These are phyloP conservation scores for Arthrobotrys pseudoclavata DNA, from an alignment of 2,329 filamentous ascomycete genomes.

Conservation along the genomic window DNA sequence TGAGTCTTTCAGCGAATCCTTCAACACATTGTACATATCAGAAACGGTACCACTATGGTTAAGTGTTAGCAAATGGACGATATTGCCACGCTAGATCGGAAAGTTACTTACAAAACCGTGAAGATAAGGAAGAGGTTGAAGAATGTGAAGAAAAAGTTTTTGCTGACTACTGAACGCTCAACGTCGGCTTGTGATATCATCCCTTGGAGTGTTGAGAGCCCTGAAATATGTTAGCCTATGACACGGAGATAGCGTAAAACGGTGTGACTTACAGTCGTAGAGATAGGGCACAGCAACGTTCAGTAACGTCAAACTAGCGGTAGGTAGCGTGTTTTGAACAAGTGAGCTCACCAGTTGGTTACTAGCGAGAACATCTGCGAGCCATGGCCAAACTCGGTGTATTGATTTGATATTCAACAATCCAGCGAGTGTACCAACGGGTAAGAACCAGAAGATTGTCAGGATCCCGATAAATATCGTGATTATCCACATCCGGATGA, in stretches of 20 bases:
- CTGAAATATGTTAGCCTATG: conserved; percentile 64
- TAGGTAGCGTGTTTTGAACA: conserved; percentile 89
- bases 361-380: conserved; percentile 76
- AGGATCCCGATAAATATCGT: conserved; percentile 85
- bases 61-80: conserved; percentile 1
- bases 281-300: conserved; percentile 92
- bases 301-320: conserved; percentile 84
- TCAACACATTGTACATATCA: conserved; percentile 79
- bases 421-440: conserved; percentile 83
- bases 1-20: conserved; percentile 82
- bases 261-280: conserved; percentile 80
- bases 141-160: conserved; percentile 99
- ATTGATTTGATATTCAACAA: conserved; percentile 86
- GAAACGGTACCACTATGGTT: conserved; percentile 75
- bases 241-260: not conserved
- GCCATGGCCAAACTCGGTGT: conserved; percentile 76
- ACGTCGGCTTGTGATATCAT: conserved; percentile 96
- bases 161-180: conserved; percentile 93
- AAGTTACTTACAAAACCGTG: conserved; percentile 74
- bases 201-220: conserved; percentile 87
- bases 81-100: not conserved
- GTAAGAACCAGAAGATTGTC: conserved; percentile 87
- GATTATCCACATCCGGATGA: conserved; percentile 84
- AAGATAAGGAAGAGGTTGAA: conserved; percentile 99
- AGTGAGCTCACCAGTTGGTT: conserved; percentile 81